These are phyloP conservation scores for Capronia epimyces DNA, from an alignment of 2,329 filamentous ascomycete species.

Conservation along the genomic window DNA sequence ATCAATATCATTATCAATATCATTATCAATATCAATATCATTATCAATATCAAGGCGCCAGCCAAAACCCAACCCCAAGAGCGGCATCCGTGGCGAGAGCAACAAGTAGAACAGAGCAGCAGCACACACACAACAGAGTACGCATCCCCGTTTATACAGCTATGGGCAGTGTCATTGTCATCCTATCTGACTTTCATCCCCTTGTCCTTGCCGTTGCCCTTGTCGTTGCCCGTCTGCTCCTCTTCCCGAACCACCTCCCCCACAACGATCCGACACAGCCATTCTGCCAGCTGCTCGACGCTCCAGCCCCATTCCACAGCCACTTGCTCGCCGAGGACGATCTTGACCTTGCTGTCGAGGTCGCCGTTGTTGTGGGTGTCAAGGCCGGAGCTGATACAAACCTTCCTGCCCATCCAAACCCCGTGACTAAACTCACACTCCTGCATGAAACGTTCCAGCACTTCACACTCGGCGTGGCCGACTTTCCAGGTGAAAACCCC, in stretches of 20 bases:
- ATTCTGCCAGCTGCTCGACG: constrained; percentile 40
- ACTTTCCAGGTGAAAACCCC: constrained; percentile 23
- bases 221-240: constrained; percentile 31
- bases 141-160: no score
- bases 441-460: constrained; percentile 31
- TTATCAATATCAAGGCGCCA: no score
- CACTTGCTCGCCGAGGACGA: not conserved
- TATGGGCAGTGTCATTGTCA: no score
- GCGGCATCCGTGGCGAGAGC: no score
- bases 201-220: not conserved
- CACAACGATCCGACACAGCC: constrained; percentile 45
- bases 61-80: no score
- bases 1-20: no score
- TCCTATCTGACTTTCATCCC: not conserved
- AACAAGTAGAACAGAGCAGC: no score
- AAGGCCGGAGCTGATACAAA: no score
- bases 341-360: constrained; percentile 29
- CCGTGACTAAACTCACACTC: constrained; percentile 23
- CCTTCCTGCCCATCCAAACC: constrained; percentile 1
- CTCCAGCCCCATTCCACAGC: constrained; percentile 38
- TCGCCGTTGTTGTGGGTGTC: no score
- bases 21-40: no score
- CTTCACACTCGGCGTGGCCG: constrained; percentile 18
- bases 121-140: no score
- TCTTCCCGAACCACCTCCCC: constrained; percentile 43